Evolutionary conservation across 2,329 filamentous ascomycete genomes (phyloP).

Genomic region (Apiospora marii): DNA sequence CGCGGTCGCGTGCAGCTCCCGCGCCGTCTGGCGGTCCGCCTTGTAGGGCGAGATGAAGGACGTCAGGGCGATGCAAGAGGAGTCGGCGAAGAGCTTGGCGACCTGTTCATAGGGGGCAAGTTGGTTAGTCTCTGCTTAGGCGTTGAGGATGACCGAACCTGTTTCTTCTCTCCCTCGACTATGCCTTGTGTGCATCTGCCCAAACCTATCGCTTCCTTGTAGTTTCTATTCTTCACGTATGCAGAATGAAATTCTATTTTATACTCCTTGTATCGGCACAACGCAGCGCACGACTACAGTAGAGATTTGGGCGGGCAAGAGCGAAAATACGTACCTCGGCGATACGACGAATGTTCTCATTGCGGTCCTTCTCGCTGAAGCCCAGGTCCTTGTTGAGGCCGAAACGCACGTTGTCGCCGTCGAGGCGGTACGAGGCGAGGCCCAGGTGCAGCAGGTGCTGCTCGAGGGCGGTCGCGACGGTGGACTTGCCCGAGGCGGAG

Average conservation of each 20-base stretch:
- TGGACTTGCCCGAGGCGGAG: constrained; percentile 95
- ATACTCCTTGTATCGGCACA: too few species aligned
- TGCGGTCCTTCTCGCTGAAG: constrained; percentile 90
- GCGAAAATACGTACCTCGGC: constrained; percentile 66
- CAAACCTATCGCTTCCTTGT: too few species aligned
- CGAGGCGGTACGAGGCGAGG: constrained; percentile 87
- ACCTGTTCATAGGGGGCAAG: constrained; percentile 60
- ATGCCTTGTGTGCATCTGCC: too few species aligned
- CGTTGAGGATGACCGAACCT: not conserved
- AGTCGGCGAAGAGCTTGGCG: constrained; percentile 95
- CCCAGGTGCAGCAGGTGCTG: constrained; percentile 92
- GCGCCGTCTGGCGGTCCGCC: constrained; percentile 83
- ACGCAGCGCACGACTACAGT: too few species aligned
- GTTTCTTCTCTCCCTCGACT: not conserved
- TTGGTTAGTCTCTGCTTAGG: not conserved
- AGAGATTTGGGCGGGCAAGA: not conserved
- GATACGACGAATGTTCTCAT: constrained; percentile 97
- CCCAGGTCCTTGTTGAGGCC: constrained; percentile 97
- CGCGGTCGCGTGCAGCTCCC: constrained; percentile 76
- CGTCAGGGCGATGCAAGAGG: constrained; percentile 85
- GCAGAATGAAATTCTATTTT: too few species aligned
- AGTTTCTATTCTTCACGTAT: too few species aligned
- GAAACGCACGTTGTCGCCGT: constrained; percentile 98
- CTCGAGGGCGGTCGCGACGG: constrained; percentile 94
- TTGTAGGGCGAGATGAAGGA: constrained; percentile 97